These are phyloP conservation scores for Pseudogymnoascus destructans DNA, from an alignment of 2,329 filamentous ascomycete species.

Conservation along the genomic window DNA sequence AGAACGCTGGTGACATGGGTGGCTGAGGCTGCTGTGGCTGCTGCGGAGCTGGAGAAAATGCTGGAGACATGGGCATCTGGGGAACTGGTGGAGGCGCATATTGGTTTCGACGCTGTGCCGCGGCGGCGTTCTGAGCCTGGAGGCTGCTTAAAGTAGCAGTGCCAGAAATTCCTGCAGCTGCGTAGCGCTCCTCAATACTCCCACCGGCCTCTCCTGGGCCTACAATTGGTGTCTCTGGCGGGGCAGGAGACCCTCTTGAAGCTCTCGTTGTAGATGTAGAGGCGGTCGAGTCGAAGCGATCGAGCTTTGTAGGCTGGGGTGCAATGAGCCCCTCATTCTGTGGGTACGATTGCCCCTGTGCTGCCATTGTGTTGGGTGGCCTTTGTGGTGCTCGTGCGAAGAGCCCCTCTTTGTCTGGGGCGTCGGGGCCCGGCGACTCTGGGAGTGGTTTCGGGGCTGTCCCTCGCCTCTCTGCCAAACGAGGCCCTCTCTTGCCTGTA, in stretches of 20 bases:
- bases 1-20: constrained; percentile 23
- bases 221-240: constrained; percentile 79
- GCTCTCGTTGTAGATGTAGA: constrained; percentile 89
- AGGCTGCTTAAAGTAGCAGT: constrained; percentile 69
- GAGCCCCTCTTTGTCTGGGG: constrained; percentile 64
- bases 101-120: constrained; percentile 66
- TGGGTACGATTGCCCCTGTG: constrained; percentile 38
- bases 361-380: constrained; percentile 28
- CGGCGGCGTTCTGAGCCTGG: constrained; percentile 60
- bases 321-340: constrained; percentile 17
- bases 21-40: constrained; percentile 27
- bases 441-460: constrained; percentile 72
- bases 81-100: constrained; percentile 45
- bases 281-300: constrained; percentile 63
- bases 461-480: constrained; percentile 68
- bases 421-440: constrained; percentile 65
- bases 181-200: constrained; percentile 83
- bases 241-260: constrained; percentile 82
- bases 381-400: constrained; percentile 47
- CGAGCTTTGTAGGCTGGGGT: constrained; percentile 34
- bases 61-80: constrained; percentile 26
- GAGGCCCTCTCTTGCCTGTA: constrained; percentile 44
- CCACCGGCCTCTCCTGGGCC: constrained; percentile 59
- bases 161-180: constrained; percentile 79
- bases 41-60: constrained; percentile 21